Base-by-base conservation (phyloP, 345 rosid genomes). In the Linum trigynum region DNA sequence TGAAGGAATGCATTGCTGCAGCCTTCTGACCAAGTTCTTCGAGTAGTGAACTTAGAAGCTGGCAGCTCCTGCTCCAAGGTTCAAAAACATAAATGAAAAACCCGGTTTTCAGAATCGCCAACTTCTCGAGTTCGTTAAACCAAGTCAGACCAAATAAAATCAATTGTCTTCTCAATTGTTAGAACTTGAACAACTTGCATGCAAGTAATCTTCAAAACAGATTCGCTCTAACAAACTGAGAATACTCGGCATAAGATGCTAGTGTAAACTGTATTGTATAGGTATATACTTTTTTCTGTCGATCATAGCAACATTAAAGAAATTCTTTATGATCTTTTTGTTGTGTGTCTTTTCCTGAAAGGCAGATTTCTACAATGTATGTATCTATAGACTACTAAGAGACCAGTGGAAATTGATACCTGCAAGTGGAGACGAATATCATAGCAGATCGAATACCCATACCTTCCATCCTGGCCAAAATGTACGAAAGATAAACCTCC, bases 361-460 rank as follows among this genome's bases (percentile, higher is more conserved):
- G 14, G 14, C 3, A 48, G 53, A 48, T 9, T 23, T 48, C 53
- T 6, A 6, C 7, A 48, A 48, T 15, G 1, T 3, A 48, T 48
- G 14, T 9, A 48, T 48, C 9, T 12, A 15, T 12, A 9, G 53
- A 37, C 32, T 23, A 23, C 32, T 23, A 23, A 23, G 32, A 23
- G 32, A 23, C 32, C 32, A 23, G 32, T 23, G 32, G 12, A 17
- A 23, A 73, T 58, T 16, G 55, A 67, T 62, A 92, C 97, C 97
- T 85, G 96, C 99, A 90, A 58, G 97, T 90, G 3, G 99, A 94
- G 69, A 84, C 92, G 76, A 94, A 90, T 76, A 94, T 84, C 71
- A 94, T 94, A 48, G 85, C 97, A 0, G 99, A 94, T 63, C 88
- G 88, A 65, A 90, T 83, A 39, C 84, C 90, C 87, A 88, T 80